A percentile compares a stretch with the other conserved stretches of the same genome.
Evolutionary conservation across 805 yeast species (phyloP).

Genomic region (Metschnikowia amazonensis): DNA sequence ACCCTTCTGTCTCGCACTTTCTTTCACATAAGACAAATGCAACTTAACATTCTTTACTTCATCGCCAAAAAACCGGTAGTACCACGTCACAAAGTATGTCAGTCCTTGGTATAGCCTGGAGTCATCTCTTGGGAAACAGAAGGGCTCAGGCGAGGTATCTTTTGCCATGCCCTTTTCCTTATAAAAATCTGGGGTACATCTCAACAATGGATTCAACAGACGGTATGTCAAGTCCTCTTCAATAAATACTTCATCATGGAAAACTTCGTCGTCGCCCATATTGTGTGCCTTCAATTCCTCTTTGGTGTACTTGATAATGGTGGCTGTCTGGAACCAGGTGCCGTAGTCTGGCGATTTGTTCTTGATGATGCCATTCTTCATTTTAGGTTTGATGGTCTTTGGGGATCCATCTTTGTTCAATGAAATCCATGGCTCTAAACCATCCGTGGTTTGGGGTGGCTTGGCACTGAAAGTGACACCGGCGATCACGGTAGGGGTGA

Average conservation of each 20-base stretch:
- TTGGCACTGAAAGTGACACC: slow-evolving; percentile 63
- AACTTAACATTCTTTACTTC: slow-evolving; percentile 58
- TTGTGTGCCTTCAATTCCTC: slow-evolving; percentile 71
- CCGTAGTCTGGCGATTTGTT: slow-evolving; percentile 68
- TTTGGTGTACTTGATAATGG: slow-evolving; percentile 52
- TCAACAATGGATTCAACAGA: slow-evolving; percentile 67
- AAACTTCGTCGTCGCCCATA: slow-evolving; percentile 57
- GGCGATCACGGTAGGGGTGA: slow-evolving; percentile 58
- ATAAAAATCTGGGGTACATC: slow-evolving; percentile 82
- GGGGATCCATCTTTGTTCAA: slow-evolving; percentile 76
- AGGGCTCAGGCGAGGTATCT: slow-evolving; percentile 62
- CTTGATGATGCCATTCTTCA: slow-evolving; percentile 67
- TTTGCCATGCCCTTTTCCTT: slow-evolving; percentile 60
- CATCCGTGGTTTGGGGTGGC: slow-evolving; percentile 67
- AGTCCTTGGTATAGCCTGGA: slow-evolving; percentile 52
- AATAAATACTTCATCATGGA: slow-evolving; percentile 50
- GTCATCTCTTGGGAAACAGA: slow-evolving; percentile 75
- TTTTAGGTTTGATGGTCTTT: slow-evolving; percentile 70
- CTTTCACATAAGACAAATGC: slow-evolving; percentile 65
- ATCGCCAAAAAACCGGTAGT: slow-evolving; percentile 55
- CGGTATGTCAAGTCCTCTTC: slow-evolving; percentile 76
- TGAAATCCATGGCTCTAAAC: slow-evolving; percentile 78
- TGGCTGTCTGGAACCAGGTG: slow-evolving; percentile 71
- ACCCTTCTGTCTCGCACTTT: slow-evolving; percentile 53
- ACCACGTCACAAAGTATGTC: slow-evolving; percentile 82